Evolutionary conservation across 352 stramenopile genomes (phyloP).

Genomic region (Saprolegnia diclina): DNA sequence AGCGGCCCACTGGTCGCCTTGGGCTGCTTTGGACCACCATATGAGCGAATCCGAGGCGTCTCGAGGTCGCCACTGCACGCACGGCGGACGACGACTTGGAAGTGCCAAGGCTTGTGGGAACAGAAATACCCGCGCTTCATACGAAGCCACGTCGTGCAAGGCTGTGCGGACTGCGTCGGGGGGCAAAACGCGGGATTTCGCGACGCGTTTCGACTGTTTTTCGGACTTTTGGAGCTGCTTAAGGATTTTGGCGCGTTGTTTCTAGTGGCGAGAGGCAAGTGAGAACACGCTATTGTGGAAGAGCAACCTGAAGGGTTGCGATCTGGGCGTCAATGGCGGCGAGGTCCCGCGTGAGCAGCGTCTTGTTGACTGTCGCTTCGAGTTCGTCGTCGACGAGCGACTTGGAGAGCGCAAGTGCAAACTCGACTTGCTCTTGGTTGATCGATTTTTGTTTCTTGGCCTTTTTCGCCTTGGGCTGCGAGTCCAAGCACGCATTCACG

Average conservation of each 20-base stretch:
- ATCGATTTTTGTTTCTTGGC: constrained; percentile 15
- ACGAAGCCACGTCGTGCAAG: neutral
- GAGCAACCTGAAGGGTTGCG: constrained; percentile 1
- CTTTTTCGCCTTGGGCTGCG: neutral
- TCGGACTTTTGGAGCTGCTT: constrained; percentile 5
- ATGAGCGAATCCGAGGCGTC: too few relatives aligned
- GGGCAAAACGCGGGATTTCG: constrained; percentile 2
- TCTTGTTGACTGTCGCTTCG: constrained; percentile 3
- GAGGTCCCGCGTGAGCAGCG: constrained; percentile 14
- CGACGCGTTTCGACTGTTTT: neutral
- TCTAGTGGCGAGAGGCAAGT: constrained; percentile 3
- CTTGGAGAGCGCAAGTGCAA: constrained; percentile 14
- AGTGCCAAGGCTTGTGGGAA: neutral
- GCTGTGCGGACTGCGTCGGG: neutral
- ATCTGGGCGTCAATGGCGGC: constrained; percentile 19
- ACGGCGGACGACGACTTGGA: neutral
- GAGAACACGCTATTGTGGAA: neutral
- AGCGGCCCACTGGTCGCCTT: neutral
- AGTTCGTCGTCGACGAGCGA: constrained; percentile 16
- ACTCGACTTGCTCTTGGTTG: constrained; percentile 13
- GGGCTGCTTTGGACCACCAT: neutral
- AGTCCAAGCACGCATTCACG: constrained; percentile 24
- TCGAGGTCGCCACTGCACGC: neutral
- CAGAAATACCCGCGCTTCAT: neutral
- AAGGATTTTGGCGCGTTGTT: constrained; percentile 10